Conservation (phyloP, 495 filamentous ascomycete species). For the Lophium mytilinum region DNA sequence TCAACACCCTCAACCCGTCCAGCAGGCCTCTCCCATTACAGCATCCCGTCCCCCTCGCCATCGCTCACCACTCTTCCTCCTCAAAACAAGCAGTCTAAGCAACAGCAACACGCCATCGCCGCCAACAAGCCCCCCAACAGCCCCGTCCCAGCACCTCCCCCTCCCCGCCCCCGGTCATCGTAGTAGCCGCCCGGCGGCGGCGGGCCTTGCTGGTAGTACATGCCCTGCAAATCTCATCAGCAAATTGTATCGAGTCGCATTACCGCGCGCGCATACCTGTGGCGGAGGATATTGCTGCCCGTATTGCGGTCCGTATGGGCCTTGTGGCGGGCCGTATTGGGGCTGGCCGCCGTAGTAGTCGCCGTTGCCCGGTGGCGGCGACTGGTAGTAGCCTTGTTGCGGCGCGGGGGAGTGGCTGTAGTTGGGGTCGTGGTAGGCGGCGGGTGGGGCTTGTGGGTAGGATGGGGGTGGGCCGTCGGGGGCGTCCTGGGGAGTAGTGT, state of each 20-base stretch:
- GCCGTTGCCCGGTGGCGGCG: neutral
- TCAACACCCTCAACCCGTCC: too few relatives aligned
- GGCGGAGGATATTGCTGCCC: neutral
- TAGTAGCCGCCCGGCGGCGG: slow-evolving; percentile 36
- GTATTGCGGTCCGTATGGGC: slow-evolving; percentile 23
- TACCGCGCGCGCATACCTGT: neutral
- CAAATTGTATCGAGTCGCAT: too few relatives aligned
- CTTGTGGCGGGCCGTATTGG: slow-evolving; percentile 31
- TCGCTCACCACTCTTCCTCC: neutral
- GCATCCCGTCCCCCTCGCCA: too few relatives aligned
- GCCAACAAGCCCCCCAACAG: slow-evolving; percentile 44
- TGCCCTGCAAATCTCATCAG: slow-evolving; percentile 13
- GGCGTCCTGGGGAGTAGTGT: neutral
- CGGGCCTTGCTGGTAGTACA: slow-evolving; percentile 28
- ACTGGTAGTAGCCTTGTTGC: slow-evolving; percentile 8
- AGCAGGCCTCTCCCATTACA: too few relatives aligned
- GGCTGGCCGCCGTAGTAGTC: slow-evolving; percentile 15
- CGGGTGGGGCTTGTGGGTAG: slow-evolving; percentile 11
- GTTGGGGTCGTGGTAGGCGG: slow-evolving; percentile 11
- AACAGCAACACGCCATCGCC: slow-evolving; percentile 46
- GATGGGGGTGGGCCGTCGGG: slow-evolving; percentile 11
- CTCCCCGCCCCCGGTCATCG: slow-evolving; percentile 29
- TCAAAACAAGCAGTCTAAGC: slow-evolving; percentile 48
- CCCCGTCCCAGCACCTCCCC: slow-evolving; percentile 30
- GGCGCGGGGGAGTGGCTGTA: slow-evolving; percentile 10